Evolutionary conservation across 176 grass and related monocot genomes (phyloP).

Genomic region (Bothriochloa decipiens): DNA sequence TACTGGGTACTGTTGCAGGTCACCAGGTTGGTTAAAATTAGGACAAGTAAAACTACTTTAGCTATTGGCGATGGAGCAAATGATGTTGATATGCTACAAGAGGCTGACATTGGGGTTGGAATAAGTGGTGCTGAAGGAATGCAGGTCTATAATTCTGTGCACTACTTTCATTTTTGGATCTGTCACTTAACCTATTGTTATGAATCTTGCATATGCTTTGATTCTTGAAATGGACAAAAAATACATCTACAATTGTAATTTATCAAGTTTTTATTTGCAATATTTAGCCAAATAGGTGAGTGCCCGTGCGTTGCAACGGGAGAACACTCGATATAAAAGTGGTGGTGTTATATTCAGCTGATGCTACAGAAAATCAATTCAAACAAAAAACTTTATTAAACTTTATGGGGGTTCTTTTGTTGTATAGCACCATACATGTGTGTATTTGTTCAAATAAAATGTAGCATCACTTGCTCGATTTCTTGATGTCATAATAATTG

Average conservation of each 20-base stretch:
- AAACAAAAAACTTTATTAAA: too few species aligned
- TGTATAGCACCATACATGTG: too few species aligned
- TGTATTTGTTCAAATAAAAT: too few species aligned
- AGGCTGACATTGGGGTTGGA: slow-evolving; percentile 94
- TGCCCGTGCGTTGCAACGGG: too few species aligned
- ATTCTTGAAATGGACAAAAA: slow-evolving; percentile 24
- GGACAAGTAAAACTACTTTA: slow-evolving; percentile 71
- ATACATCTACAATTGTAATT: background rate
- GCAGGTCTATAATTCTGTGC: slow-evolving; percentile 65
- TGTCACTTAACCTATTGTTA: background rate
- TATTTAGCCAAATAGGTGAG: background rate
- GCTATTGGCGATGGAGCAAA: slow-evolving; percentile 96
- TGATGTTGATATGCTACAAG: slow-evolving; percentile 97
- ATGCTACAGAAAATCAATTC: too few species aligned
- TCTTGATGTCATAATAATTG: too few species aligned
- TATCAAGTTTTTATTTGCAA: background rate
- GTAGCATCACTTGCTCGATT: too few species aligned
- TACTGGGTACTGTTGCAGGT: slow-evolving; percentile 60
- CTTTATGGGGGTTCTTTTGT: too few species aligned
- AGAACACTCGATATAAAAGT: too few species aligned
- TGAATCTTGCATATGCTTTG: background rate
- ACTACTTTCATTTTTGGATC: background rate
- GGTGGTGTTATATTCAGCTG: too few species aligned
- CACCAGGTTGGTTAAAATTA: slow-evolving; percentile 80
- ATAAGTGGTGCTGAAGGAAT: slow-evolving; percentile 99